Conservation (phyloP, 306 rosid species). For the Mucuna pruriens region DNA sequence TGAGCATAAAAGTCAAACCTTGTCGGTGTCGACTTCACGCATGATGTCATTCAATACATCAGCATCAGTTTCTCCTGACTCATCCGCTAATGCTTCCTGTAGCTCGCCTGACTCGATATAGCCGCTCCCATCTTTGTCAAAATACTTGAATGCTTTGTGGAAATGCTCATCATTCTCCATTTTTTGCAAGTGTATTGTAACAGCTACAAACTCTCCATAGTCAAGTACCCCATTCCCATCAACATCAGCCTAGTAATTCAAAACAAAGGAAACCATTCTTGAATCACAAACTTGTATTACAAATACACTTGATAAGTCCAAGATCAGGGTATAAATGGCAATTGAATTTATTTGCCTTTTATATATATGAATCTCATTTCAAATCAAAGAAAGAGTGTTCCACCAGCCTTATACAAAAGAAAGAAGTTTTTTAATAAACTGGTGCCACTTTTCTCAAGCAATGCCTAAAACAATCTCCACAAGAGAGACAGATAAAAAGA, state of each 20-base stretch:
- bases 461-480: neutral
- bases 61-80: constrained; percentile 71
- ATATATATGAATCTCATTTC: constrained; percentile 15
- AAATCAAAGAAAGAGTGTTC: neutral
- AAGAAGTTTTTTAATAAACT: neutral
- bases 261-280: constrained; percentile 7
- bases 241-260: constrained; percentile 77
- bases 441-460: neutral
- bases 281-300: neutral
- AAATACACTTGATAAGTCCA: constrained; percentile 7
- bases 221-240: constrained; percentile 93
- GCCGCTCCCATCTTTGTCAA: constrained; percentile 87
- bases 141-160: constrained; percentile 78
- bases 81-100: constrained; percentile 69
- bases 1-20: constrained; percentile 62
- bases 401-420: neutral
- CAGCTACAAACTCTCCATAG: constrained; percentile 97
- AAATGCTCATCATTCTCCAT: constrained; percentile 97
- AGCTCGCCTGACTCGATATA: constrained; percentile 79
- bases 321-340: neutral
- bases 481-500: neutral
- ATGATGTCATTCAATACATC: constrained; percentile 82
- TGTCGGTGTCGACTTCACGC: constrained; percentile 93
- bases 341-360: neutral
- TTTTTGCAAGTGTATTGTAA: constrained; percentile 89